Evolutionary conservation across 148 eudicot genomes (phyloP).

Genomic region (Vaccinium vitisidaea): DNA sequence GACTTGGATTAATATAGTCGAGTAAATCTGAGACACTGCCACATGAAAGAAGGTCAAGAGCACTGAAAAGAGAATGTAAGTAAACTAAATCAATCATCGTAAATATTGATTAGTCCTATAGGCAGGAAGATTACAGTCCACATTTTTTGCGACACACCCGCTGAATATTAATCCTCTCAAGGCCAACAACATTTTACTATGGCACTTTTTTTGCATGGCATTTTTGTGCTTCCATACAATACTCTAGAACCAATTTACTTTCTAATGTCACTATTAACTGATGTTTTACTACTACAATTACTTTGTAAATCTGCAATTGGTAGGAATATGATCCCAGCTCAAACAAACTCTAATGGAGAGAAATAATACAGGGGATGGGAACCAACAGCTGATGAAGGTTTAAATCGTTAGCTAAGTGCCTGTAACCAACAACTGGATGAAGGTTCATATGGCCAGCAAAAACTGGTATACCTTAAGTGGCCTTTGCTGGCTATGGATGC

Average conservation of each 20-base stretch:
- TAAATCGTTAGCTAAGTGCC: neutral
- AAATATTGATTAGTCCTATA: neutral
- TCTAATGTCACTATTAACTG: neutral
- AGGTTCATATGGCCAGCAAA: conserved; percentile 13
- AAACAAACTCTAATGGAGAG: neutral
- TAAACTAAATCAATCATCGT: neutral
- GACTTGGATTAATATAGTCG: conserved; percentile 91
- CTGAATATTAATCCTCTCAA: neutral
- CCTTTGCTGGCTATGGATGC: conserved; percentile 99
- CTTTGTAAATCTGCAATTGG: neutral
- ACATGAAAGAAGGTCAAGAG: conserved; percentile 13
- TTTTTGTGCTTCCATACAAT: neutral
- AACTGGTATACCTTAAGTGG: conserved; percentile 71
- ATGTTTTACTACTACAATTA: neutral
- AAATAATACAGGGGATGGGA: neutral
- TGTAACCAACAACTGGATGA: neutral
- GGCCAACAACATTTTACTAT: neutral
- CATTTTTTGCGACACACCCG: neutral
- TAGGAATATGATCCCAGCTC: neutral
- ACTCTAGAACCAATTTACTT: neutral
- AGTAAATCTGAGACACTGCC: conserved; percentile 99
- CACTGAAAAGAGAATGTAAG: conserved; percentile 15
- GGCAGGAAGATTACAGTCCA: conserved; percentile 5
- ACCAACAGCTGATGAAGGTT: neutral
- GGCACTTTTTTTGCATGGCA: neutral